phyloP scores from a whole-genome alignment of 495 filamentous ascomycete genomes.

The Neurospora pannonica region DNA sequence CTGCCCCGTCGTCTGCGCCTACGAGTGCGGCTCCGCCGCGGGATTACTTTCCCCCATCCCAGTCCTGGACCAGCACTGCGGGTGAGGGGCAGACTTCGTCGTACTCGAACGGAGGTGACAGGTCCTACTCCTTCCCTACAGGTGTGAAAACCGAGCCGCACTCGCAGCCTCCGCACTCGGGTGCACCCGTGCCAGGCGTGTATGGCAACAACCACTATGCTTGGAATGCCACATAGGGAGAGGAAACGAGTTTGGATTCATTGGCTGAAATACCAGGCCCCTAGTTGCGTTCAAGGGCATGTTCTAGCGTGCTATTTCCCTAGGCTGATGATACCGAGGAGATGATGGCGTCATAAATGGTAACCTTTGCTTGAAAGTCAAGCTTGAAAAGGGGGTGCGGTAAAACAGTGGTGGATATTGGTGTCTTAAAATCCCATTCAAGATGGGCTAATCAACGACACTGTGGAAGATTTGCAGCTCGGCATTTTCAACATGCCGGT shows the following conservation, averaged over 20 bases:
- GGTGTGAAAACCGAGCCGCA: conserved; percentile 9
- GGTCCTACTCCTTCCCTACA: conserved; percentile 32
- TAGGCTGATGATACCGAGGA: not conserved
- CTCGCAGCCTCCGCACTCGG: conserved; percentile 6
- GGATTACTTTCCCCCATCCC: conserved; percentile 37
- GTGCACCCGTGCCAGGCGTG: conserved; percentile 2
- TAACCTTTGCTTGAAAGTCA: not conserved
- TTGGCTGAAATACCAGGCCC: not conserved
- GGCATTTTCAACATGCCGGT: not conserved
- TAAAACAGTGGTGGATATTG: not conserved
- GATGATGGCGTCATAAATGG: not conserved
- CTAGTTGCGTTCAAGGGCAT: not conserved
- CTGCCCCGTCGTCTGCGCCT: conserved; percentile 1
- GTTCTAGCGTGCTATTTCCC: not conserved
- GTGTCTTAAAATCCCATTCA: not conserved
- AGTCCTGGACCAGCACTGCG: conserved; percentile 36
- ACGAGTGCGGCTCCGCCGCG: conserved; percentile 26
- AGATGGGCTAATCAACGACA: not conserved
- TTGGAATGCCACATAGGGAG: conserved; percentile 16
- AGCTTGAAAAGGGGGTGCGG: not conserved
- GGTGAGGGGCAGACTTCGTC: conserved; percentile 27
- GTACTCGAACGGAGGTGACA: conserved; percentile 24
- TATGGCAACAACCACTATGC: conserved; percentile 13
- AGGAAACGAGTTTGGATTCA: not conserved
- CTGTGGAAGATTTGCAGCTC: not conserved